phyloP scores from a whole-genome alignment of 139 green algal species.

The Closterium sp. region DNA sequence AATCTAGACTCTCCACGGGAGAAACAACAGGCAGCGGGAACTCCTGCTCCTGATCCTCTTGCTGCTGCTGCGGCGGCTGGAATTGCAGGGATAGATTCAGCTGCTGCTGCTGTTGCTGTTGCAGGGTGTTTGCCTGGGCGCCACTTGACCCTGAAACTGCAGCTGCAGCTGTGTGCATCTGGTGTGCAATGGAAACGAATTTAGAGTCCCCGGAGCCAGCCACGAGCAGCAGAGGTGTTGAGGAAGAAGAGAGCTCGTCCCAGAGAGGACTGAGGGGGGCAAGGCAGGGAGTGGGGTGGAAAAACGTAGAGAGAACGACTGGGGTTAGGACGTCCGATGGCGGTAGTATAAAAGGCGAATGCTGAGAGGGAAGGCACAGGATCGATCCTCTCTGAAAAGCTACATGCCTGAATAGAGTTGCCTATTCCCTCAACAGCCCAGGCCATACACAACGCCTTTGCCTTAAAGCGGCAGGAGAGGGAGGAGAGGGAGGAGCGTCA shows the following conservation, averaged over 20 bases:
- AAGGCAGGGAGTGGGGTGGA: not conserved
- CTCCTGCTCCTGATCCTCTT: not conserved
- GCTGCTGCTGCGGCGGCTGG: not conserved
- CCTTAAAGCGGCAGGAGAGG: too few species aligned
- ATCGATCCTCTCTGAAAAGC: too few species aligned
- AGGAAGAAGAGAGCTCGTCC: not conserved
- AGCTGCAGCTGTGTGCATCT: not conserved
- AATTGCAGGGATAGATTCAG: too few species aligned
- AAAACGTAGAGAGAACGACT: not conserved
- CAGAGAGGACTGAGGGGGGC: conserved; percentile 8
- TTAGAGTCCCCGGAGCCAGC: conserved; percentile 8
- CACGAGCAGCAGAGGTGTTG: conserved; percentile 1
- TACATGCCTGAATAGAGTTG: too few species aligned
- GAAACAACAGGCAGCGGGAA: not conserved
- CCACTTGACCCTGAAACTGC: not conserved
- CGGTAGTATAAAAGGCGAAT: too few species aligned
- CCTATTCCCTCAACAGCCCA: too few species aligned
- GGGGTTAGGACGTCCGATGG: not conserved
- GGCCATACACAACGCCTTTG: too few species aligned
- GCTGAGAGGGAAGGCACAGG: too few species aligned
- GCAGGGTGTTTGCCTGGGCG: not conserved
- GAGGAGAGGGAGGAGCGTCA: too few species aligned
- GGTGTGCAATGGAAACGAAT: not conserved
- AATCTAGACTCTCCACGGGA: not conserved
- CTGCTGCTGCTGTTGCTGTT: not conserved